These are phyloP conservation scores for Ustilago hordei DNA, from an alignment of 1,284 basidiomycete species.

Conservation along the genomic window DNA sequence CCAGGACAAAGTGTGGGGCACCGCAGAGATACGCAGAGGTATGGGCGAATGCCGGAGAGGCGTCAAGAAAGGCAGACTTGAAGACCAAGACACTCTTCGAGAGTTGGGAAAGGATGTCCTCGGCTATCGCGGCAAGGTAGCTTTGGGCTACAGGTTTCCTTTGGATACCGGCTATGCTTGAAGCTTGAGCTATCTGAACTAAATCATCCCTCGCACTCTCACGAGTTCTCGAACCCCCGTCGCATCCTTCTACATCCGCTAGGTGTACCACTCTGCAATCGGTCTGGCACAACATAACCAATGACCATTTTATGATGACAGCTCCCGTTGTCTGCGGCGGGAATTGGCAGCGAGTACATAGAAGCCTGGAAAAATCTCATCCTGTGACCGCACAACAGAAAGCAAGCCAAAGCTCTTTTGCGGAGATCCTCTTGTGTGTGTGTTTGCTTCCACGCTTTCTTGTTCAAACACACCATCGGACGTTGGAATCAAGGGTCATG, in stretches of 20 bases:
- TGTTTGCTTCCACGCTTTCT: background rate
- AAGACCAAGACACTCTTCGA: background rate
- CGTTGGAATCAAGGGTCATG: slow-evolving; percentile 19
- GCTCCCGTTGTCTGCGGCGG: background rate
- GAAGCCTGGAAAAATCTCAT: background rate
- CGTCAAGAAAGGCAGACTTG: no score
- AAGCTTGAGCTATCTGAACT: background rate
- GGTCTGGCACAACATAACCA: background rate
- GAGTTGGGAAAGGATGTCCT: background rate
- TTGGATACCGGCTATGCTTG: background rate
- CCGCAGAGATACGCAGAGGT: slow-evolving; percentile 7
- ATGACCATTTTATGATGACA: background rate
- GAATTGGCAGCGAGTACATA: background rate
- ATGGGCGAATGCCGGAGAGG: no score
- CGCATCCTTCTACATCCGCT: background rate
- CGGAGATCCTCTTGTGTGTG: background rate
- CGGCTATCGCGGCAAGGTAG: slow-evolving; percentile 29
- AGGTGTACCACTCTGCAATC: background rate
- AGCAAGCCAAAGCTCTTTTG: background rate
- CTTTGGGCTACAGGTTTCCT: background rate
- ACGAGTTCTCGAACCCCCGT: background rate
- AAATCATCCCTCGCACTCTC: background rate
- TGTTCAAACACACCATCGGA: no score
- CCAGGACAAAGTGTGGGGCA: slow-evolving; percentile 22
- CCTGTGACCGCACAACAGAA: background rate